These are phyloP conservation scores for Phytomonas sp. DNA, from an alignment of 208 protist species.

Conservation along the genomic window DNA sequence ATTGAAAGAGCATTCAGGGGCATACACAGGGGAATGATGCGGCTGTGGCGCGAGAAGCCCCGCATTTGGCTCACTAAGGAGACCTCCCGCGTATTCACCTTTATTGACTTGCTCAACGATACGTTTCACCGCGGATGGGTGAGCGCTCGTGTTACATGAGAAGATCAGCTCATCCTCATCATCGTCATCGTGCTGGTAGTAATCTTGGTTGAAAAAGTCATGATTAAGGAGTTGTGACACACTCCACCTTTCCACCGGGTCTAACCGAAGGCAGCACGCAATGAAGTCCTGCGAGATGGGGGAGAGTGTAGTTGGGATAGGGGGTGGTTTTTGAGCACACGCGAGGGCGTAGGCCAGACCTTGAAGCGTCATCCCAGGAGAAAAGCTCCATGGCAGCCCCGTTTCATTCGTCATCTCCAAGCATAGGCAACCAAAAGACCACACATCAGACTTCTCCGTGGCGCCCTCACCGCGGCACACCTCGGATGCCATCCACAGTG, in stretches of 20 bases:
- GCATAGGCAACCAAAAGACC: conserved; percentile 73
- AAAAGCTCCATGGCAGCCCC: conserved; percentile 59
- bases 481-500: conserved; percentile 81
- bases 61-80: too few species aligned
- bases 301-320: conserved; percentile 50
- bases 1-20: too few species aligned
- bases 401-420: conserved; percentile 75
- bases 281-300: conserved; percentile 60
- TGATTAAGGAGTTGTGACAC: conserved; percentile 63
- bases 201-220: conserved; percentile 40
- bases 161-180: conserved; percentile 40
- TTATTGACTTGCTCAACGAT: conserved; percentile 13
- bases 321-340: conserved; percentile 38
- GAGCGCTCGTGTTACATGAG: conserved; percentile 26
- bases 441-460: conserved; percentile 71
- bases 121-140: conserved; percentile 29
- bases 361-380: conserved; percentile 36
- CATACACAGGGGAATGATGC: too few species aligned
- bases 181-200: conserved; percentile 18
- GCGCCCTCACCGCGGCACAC: conserved; percentile 64
- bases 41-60: too few species aligned
- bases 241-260: conserved; percentile 51
- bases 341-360: conserved; percentile 60
- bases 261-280: conserved; percentile 34
- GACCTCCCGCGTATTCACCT: too few species aligned